Evolutionary conservation across 2,329 filamentous ascomycete genomes (phyloP), one percentile per base, ranked within the genome.

Genomic region (Neonectria faginata): DNA sequence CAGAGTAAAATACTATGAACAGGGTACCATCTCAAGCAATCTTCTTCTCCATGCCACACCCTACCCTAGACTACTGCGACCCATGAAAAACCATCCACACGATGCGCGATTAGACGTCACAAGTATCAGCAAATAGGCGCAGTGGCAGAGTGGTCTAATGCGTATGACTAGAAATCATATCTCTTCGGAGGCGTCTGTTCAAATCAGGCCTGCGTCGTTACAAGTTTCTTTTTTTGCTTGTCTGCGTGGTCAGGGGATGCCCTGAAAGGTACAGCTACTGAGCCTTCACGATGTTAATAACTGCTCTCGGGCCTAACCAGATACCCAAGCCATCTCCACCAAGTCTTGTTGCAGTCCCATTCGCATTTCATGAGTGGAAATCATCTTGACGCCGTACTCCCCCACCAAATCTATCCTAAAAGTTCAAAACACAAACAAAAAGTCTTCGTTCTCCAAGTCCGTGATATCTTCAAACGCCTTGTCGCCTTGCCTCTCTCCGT

Each of bases 361-460:
- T 12, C 4, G n/a, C 6, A 16, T 14, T 31, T 52, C 9, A 44
- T 42, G 22, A 27, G 51, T 57, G 57, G 36, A 3, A 1, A 5
- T 10, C 54, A 64, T 61, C 41, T 48, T 41, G 27, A 44, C 50
- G n/a, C 56, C 50, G 27, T 25, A 57, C 42, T 42, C n/a, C 16
- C n/a, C 41, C 12, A 41, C 29, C 12, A 33, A 14, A n/a, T 39
- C 29, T 36, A 39, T 27, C 22, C 20, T 29, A 11, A 10, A 42
- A 44, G 11, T 52, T 75, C 60, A 79, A 62, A 76, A 87, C 3
- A 89, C 82, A 75, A 87, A 90, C 7, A 89, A 81, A 70, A 90
- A 90, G 65, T 90, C 87, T 70, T 90, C 87, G 66, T 90, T 90
- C 76, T 85, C 79, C 70, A 86, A 75, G 73, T 90, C 88, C 16